Conservation (phyloP, 2,329 filamentous ascomycete species). For the Madurella fahalii region DNA sequence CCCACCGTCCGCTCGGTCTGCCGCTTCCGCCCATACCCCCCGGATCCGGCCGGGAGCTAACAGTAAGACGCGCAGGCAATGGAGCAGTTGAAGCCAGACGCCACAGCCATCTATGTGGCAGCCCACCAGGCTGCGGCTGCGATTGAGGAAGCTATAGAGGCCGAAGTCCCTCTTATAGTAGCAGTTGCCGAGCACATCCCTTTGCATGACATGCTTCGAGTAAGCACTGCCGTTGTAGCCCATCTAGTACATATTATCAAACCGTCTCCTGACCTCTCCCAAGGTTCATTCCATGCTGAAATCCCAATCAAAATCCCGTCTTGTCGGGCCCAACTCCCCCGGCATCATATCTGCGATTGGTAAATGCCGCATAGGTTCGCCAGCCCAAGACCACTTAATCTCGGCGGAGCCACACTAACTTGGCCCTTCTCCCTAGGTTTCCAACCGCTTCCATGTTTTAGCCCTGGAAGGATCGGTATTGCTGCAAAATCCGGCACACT, state of each 20-base stretch:
- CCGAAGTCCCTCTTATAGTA: constrained; percentile 72
- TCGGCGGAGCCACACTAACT: too few species aligned
- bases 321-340: constrained; percentile 77
- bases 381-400: not conserved
- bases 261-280: constrained; percentile 11
- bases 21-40: not conserved
- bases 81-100: constrained; percentile 67
- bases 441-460: constrained; percentile 71
- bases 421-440: constrained; percentile 51
- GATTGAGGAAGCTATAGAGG: constrained; percentile 76
- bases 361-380: constrained; percentile 50
- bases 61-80: constrained; percentile 48
- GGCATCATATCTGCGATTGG: constrained; percentile 75
- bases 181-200: constrained; percentile 79
- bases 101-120: constrained; percentile 75
- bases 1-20: constrained; percentile 58
- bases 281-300: constrained; percentile 60
- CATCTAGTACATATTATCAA: not conserved
- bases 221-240: constrained; percentile 6
- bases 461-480: constrained; percentile 67
- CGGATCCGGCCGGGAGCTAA: not conserved
- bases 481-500: constrained; percentile 77
- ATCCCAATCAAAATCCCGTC: constrained; percentile 65
- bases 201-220: constrained; percentile 68
- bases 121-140: constrained; percentile 68